A percentile compares a stretch with the other conserved stretches of the same genome.
These are phyloP conservation scores for Ophiostoma australiae DNA, from an alignment of 2,329 filamentous ascomycete species.

Conservation along the genomic window DNA sequence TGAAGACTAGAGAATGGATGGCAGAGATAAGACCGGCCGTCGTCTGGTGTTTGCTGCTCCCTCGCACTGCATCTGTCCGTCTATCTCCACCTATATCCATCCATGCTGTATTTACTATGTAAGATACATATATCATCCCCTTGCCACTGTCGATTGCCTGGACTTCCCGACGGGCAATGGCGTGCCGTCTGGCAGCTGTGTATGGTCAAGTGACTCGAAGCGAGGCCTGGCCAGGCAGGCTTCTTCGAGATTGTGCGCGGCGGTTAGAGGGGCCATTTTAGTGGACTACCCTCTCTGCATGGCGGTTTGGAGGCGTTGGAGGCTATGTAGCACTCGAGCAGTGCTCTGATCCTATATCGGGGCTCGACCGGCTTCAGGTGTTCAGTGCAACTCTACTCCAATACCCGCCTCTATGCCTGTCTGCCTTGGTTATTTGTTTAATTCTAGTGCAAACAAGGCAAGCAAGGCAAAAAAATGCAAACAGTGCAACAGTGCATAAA, in stretches of 20 bases:
- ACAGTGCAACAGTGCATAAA: not conserved
- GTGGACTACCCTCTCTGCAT: not conserved
- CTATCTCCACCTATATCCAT: not conserved
- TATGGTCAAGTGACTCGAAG: not conserved
- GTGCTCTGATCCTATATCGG: not conserved
- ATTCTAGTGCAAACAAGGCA: not conserved
- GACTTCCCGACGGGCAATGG: not conserved
- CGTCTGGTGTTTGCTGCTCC: not conserved
- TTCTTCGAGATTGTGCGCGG: not conserved
- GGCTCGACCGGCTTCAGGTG: not conserved
- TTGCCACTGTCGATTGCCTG: not conserved
- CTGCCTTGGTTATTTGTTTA: not conserved
- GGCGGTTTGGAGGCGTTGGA: too few relatives aligned
- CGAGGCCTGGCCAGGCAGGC: too few relatives aligned
- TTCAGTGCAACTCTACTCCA: not conserved
- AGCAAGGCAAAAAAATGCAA: too few relatives aligned
- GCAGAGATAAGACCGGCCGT: not conserved
- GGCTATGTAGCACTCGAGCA: too few relatives aligned
- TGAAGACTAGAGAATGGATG: not conserved
- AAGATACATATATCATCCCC: not conserved
- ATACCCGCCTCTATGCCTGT: too few relatives aligned
- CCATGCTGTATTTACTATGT: too few relatives aligned
- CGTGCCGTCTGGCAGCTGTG: conserved; percentile 6
- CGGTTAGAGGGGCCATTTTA: not conserved
- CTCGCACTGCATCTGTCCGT: not conserved